A percentile compares a stretch with the other conserved stretches of the same genome.
phyloP scores from a whole-genome alignment of 2,329 filamentous ascomycete species.

The Colletotrichum horii region DNA sequence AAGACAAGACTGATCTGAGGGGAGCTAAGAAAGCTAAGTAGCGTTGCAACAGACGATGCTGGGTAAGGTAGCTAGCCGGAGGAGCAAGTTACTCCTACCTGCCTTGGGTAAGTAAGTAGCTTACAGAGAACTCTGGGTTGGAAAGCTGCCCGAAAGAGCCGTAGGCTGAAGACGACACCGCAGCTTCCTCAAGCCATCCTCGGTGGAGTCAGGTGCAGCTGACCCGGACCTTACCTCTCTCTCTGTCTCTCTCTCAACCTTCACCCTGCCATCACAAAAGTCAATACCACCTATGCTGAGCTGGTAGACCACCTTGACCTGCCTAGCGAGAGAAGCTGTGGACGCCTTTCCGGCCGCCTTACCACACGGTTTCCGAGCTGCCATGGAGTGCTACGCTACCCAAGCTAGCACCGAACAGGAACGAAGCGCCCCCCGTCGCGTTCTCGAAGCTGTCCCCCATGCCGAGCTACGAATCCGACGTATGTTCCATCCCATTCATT shows the following conservation, averaged over 20 bases:
- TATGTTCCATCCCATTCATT: not conserved
- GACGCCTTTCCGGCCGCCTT: not conserved
- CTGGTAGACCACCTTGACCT: too few species aligned
- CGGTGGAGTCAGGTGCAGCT: slow-evolving; percentile 8
- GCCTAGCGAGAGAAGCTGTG: not conserved
- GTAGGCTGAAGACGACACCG: slow-evolving; percentile 43
- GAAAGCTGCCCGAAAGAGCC: slow-evolving; percentile 51
- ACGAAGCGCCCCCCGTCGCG: not conserved
- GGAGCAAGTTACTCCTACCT: not conserved
- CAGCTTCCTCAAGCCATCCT: not conserved
- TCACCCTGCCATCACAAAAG: not conserved
- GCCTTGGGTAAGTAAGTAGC: not conserved
- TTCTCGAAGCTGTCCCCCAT: not conserved
- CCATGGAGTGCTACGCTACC: not conserved
- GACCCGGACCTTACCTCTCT: not conserved
- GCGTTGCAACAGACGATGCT: slow-evolving; percentile 8
- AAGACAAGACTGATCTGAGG: not conserved
- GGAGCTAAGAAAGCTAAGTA: not conserved
- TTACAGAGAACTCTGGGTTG: slow-evolving; percentile 25
- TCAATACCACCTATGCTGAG: not conserved
- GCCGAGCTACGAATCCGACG: not conserved
- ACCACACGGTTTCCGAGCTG: not conserved
- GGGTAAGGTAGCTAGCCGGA: not conserved
- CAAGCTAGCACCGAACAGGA: not conserved
- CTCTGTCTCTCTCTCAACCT: not conserved